Evolutionary conservation across 192 early-diverging fungal genomes (phyloP).

Genomic region (Rhizophagus prolifer): DNA sequence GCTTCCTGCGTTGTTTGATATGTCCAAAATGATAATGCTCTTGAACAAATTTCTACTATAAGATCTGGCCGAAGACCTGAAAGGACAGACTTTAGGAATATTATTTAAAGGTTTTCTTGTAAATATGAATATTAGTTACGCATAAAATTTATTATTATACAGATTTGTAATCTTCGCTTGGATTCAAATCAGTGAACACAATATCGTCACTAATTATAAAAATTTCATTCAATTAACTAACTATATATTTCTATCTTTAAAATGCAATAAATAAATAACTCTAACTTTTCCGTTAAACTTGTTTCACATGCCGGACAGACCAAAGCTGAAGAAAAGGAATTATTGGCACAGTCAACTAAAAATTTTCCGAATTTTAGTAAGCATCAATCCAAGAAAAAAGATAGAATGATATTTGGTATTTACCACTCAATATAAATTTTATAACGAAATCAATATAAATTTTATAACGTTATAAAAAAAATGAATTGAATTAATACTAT

Average conservation of each 20-base stretch:
- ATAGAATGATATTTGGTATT: background rate
- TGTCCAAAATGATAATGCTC: conserved; percentile 64
- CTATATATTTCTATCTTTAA: too few species aligned
- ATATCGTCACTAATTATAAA: conserved; percentile 49
- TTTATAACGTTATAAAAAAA: background rate
- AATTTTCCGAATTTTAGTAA: conserved; percentile 3
- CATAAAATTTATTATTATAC: conserved; percentile 29
- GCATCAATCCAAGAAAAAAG: background rate
- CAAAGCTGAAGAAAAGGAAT: conserved; percentile 45
- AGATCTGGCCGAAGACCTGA: conserved; percentile 63
- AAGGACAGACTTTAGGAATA: conserved; percentile 50
- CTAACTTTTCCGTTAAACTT: conserved; percentile 50
- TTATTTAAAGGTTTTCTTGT: background rate
- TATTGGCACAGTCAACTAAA: conserved; percentile 51
- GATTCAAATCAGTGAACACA: conserved; percentile 53
- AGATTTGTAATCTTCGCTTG: conserved; percentile 66
- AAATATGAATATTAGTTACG: background rate
- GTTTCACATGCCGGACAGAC: conserved; percentile 67
- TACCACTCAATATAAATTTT: conserved; percentile 1
- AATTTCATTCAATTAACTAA: background rate
- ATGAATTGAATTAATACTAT: conserved; percentile 9
- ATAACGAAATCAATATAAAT: background rate
- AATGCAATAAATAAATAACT: background rate
- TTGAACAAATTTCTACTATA: conserved; percentile 65
- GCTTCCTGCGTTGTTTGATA: conserved; percentile 65